Percentiles rank a stretch among this genome's conserved stretches.
Evolutionary conservation across 148 eudicot genomes (phyloP).

Genomic region (Dysphania ambrosioides): DNA sequence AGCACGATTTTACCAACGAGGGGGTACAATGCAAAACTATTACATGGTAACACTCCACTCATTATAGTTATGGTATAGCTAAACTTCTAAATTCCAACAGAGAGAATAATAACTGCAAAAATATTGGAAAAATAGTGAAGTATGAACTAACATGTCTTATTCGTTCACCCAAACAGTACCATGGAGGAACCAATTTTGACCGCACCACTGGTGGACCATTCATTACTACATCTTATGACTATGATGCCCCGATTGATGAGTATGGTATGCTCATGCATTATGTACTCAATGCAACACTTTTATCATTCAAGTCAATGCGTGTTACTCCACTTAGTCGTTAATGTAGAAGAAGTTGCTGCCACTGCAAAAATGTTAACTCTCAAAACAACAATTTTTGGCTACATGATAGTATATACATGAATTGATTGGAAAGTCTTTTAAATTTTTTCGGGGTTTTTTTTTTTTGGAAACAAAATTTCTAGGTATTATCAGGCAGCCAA

Average conservation of each 20-base stretch:
- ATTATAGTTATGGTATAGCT: not conserved
- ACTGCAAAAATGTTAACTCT: not conserved
- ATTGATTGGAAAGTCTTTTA: no score
- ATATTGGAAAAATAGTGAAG: not conserved
- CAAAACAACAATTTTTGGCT: not conserved
- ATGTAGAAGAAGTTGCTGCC: not conserved
- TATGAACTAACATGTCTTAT: constrained; percentile 10
- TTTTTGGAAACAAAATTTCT: not conserved
- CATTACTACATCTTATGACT: constrained; percentile 80
- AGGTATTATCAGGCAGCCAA: constrained; percentile 76
- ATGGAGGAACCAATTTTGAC: constrained; percentile 97
- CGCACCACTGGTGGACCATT: constrained; percentile 85
- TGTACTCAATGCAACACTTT: not conserved
- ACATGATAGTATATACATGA: not conserved
- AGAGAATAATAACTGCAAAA: not conserved
- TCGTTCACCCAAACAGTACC: constrained; percentile 59
- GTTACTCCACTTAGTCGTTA: not conserved
- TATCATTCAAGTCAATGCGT: not conserved
- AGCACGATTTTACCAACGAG: constrained; percentile 88
- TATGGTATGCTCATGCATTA: constrained; percentile 51
- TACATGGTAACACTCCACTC: constrained; percentile 59
- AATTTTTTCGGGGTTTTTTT: not conserved
- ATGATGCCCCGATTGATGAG: constrained; percentile 97
- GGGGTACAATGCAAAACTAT: constrained; percentile 94
- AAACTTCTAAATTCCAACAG: not conserved